phyloP scores from a whole-genome alignment of 768 basidiomycete species.

The Pholiota molesta region DNA sequence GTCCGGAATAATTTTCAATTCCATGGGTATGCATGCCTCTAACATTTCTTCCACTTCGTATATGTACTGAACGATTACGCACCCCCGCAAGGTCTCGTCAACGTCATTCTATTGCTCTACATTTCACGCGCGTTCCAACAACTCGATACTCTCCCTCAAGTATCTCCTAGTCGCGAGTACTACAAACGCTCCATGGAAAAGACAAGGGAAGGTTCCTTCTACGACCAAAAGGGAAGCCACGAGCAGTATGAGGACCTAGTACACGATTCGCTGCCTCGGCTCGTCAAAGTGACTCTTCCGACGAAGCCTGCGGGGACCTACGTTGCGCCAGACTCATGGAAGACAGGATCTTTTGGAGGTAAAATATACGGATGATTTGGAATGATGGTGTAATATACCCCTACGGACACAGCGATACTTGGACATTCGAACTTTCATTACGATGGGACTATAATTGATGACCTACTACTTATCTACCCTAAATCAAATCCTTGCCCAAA shows the following conservation, averaged over 20 bases:
- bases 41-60: background rate
- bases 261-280: background rate
- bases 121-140: constrained; percentile 10
- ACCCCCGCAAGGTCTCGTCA: constrained; percentile 16
- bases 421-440: background rate
- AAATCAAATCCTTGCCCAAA: too few relatives aligned
- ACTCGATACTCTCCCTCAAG: constrained; percentile 8
- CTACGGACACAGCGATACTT: background rate
- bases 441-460: background rate
- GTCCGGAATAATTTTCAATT: constrained; percentile 30
- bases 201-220: background rate
- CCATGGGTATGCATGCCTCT: constrained; percentile 27
- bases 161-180: constrained; percentile 4
- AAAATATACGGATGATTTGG: constrained; percentile 4
- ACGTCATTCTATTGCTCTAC: constrained; percentile 20
- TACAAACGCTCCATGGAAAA: background rate
- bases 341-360: constrained; percentile 14
- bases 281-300: constrained; percentile 14
- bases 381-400: background rate
- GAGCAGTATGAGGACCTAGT: background rate
- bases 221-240: background rate
- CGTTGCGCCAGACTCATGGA: constrained; percentile 23
- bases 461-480: too few relatives aligned
- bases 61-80: background rate
- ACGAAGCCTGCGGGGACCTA: constrained; percentile 16